These are phyloP conservation scores for Halophytophthora batemanensis DNA, from an alignment of 352 stramenopile genomes.

Conservation along the genomic window DNA sequence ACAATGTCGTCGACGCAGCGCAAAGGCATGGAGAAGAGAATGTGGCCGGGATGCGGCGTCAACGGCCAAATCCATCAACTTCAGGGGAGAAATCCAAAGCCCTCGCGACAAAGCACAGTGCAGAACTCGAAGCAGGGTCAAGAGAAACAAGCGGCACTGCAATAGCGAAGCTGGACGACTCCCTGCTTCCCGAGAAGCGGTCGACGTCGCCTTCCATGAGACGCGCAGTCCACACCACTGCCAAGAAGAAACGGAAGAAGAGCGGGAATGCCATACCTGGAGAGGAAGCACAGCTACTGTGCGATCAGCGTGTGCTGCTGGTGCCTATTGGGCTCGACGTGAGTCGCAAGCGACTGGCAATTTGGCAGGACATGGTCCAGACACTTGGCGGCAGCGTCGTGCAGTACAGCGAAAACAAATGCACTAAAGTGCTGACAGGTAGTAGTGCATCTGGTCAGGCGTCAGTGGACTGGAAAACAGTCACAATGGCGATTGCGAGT, in stretches of 20 bases:
- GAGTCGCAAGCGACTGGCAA: conserved; percentile 57
- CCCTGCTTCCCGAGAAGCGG: conserved; percentile 22
- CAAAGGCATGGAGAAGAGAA: neutral
- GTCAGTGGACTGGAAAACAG: conserved; percentile 33
- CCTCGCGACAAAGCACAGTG: conserved; percentile 7
- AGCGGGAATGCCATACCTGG: conserved; percentile 1
- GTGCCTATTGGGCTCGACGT: conserved; percentile 60
- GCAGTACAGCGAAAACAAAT: conserved; percentile 6
- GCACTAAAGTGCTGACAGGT: neutral
- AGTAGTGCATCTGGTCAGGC: conserved; percentile 1
- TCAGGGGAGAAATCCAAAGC: conserved; percentile 19
- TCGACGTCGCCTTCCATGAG: conserved; percentile 14
- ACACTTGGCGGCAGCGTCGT: conserved; percentile 51
- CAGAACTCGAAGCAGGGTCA: conserved; percentile 1
- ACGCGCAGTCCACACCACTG: conserved; percentile 7
- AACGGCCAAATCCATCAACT: conserved; percentile 1
- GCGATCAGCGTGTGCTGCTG: conserved; percentile 41
- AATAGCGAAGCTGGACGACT: conserved; percentile 21
- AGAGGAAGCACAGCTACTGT: conserved; percentile 19
- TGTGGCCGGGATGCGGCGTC: conserved; percentile 17
- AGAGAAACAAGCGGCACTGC: neutral
- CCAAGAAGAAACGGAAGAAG: conserved; percentile 30
- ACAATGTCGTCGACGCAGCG: too few relatives aligned
- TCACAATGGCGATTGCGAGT: conserved; percentile 52
- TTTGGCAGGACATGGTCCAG: conserved; percentile 56